phyloP scores from a whole-genome alignment of 1,284 basidiomycete genomes.

The Trametes sp. region DNA sequence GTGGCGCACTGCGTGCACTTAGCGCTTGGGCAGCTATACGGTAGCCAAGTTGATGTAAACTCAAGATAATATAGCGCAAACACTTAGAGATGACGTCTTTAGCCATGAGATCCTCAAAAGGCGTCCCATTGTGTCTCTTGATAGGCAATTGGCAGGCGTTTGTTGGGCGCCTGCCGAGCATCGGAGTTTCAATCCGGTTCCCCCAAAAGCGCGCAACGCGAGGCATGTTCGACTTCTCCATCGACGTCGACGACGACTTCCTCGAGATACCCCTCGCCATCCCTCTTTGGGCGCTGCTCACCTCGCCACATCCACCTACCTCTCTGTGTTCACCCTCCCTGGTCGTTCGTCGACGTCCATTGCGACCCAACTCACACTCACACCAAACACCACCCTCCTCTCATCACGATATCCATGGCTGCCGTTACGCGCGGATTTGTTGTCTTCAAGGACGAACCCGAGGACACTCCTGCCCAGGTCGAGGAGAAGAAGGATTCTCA shows the following conservation, averaged over 20 bases:
- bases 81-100: neutral
- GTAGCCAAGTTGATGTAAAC: too few relatives aligned
- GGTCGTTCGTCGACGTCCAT: conserved; percentile 20
- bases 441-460: conserved; percentile 65
- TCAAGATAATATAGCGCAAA: too few relatives aligned
- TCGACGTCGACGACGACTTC: conserved; percentile 28
- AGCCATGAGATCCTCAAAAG: neutral
- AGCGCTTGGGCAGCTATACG: too few relatives aligned
- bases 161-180: neutral
- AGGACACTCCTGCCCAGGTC: conserved; percentile 2
- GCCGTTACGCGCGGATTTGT: conserved; percentile 68
- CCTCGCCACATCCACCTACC: neutral
- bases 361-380: conserved; percentile 4
- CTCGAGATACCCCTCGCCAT: conserved; percentile 16
- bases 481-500: conserved; percentile 23
- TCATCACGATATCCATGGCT: conserved; percentile 21
- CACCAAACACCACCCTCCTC: neutral
- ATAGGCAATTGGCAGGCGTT: neutral
- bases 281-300: neutral
- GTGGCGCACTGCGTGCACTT: too few relatives aligned
- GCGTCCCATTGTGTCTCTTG: neutral
- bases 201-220: conserved; percentile 22
- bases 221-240: conserved; percentile 26
- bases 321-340: neutral
- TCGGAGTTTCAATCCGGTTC: conserved; percentile 29